Conservation (phyloP, 2,329 filamentous ascomycete genomes). For the Scopulariopsis brevicaulis region DNA sequence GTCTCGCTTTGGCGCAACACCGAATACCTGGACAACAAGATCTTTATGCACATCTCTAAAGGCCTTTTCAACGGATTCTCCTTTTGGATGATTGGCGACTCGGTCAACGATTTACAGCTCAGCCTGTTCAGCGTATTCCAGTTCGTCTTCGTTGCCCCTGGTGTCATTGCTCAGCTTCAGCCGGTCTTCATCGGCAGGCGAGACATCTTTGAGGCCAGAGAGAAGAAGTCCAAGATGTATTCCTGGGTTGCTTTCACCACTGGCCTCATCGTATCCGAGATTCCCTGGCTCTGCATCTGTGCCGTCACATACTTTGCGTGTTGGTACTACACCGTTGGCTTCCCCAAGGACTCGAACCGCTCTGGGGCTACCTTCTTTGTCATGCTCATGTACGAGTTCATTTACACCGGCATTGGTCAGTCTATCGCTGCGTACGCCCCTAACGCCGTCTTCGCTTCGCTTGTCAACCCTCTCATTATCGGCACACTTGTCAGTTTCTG, state of each 20-base stretch:
- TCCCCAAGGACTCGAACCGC: slow-evolving; percentile 27
- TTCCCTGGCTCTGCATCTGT: slow-evolving; percentile 57
- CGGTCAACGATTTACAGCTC: slow-evolving; percentile 38
- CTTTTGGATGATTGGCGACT: slow-evolving; percentile 47
- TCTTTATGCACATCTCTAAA: slow-evolving; percentile 40
- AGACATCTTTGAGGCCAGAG: slow-evolving; percentile 45
- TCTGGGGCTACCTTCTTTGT: slow-evolving; percentile 41
- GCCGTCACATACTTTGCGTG: slow-evolving; percentile 55
- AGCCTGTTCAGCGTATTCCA: slow-evolving; percentile 50
- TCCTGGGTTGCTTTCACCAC: slow-evolving; percentile 56
- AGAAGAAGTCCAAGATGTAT: slow-evolving; percentile 52
- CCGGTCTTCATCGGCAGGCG: slow-evolving; percentile 45
- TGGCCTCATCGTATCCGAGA: slow-evolving; percentile 55
- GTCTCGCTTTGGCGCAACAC: slow-evolving; percentile 53
- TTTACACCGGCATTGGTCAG: slow-evolving; percentile 51
- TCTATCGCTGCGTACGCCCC: slow-evolving; percentile 52
- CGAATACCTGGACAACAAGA: slow-evolving; percentile 55
- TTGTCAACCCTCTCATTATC: slow-evolving; percentile 45
- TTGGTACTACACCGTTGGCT: slow-evolving; percentile 38
- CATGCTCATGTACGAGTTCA: slow-evolving; percentile 47
- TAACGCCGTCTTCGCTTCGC: slow-evolving; percentile 45
- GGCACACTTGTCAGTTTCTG: slow-evolving; percentile 58
- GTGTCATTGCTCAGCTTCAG: slow-evolving; percentile 46
- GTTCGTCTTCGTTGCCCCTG: slow-evolving; percentile 50
- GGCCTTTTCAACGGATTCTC: slow-evolving; percentile 51